Base-by-base conservation (phyloP, 192 early-diverging fungal genomes). In the Helicostylum pulchrum region DNA sequence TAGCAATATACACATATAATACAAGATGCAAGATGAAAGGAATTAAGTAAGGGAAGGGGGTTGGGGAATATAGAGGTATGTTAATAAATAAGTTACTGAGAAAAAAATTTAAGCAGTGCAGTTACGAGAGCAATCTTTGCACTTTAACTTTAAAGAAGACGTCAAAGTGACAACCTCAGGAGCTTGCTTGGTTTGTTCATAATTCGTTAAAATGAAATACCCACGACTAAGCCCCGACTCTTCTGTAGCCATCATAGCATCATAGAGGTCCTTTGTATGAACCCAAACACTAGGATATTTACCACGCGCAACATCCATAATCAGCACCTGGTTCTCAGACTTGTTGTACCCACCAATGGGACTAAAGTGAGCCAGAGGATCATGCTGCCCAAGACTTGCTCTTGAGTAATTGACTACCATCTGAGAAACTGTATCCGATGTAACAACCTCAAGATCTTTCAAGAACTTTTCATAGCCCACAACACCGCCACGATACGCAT, bases 251-350 rank as follows among this genome's bases (percentile, higher is more conserved):
- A 53, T 21, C 80, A 97, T 78, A 9, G 94, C 81, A 50, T 93
- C 78, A 59, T 87, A 96, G 21, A 97, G 80, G 11, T 72, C 61
- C 15, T 87, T 79, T 0, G 85, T 83, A n/a, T 87, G 78, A 47
- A 83, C 86, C 62, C 89, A 97, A 67, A 90, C 94, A 7, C 85
- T 86, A 12, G 95, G 95, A 66, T 96, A 94, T 77, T 94, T 90
- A 74, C 88, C 93, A 30, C 87, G 77, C 0, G 92, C 94, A n/a
- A 85, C 89, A 69, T 97, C 95, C 42, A 95, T 74, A 32, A 97
- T 88, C 49, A 97, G 72, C 1, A 84, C 91, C 67, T 81, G 78
- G 55, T 88, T 83, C 15, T 83, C 66, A 4, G 68, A 80, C 6
- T 82, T 78, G 50, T 92, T 84, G 65, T 88, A 94, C 1, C 85